Conservation (phyloP, 495 filamentous ascomycete genomes). For the Penicillium argentinense region DNA sequence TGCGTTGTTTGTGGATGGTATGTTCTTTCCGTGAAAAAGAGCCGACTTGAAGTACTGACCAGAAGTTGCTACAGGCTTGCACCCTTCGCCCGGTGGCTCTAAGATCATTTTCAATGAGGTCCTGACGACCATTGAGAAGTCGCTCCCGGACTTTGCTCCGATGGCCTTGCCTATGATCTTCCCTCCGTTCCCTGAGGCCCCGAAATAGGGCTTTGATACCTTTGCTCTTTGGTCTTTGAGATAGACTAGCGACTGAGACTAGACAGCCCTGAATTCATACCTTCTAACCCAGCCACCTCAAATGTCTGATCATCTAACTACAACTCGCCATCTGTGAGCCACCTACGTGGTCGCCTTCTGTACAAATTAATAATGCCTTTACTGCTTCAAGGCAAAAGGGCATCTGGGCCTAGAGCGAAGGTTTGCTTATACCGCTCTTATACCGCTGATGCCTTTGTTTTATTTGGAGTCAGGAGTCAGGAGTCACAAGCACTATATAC, state of each 20-base stretch:
- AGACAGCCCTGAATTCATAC: background rate
- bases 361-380: too few relatives aligned
- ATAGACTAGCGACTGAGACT: background rate
- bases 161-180: slow-evolving; percentile 51
- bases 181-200: slow-evolving; percentile 53
- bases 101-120: slow-evolving; percentile 56
- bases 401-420: too few relatives aligned
- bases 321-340: too few relatives aligned
- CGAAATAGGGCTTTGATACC: slow-evolving; percentile 27
- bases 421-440: too few relatives aligned
- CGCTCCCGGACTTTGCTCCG: slow-evolving; percentile 61
- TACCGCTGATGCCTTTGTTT: too few relatives aligned
- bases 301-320: too few relatives aligned
- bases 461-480: too few relatives aligned
- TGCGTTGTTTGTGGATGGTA: slow-evolving; percentile 61
- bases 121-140: slow-evolving; percentile 53
- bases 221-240: background rate
- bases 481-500: too few relatives aligned
- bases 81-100: slow-evolving; percentile 63
- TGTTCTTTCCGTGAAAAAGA: background rate
- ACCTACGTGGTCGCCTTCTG: too few relatives aligned
- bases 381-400: too few relatives aligned
- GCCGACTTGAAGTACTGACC: slow-evolving; percentile 15
- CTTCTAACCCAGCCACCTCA: too few relatives aligned
- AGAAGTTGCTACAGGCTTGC: slow-evolving; percentile 49